Evolutionary conservation across 257 asterid genomes (phyloP), one percentile per base, ranked within the genome.

Genomic region (Pogostemon cablin): DNA sequence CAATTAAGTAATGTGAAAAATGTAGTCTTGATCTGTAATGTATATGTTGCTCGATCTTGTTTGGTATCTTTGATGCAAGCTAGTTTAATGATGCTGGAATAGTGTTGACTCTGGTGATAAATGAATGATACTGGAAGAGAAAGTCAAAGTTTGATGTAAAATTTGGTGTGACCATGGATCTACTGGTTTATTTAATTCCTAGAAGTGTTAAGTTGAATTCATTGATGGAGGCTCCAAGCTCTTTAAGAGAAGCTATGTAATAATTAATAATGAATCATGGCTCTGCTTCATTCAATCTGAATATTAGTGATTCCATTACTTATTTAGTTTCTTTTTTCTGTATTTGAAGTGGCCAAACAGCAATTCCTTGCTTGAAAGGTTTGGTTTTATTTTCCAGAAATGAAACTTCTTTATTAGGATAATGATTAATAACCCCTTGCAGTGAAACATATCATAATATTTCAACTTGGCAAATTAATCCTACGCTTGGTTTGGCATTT

Each of bases 1-100:
- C 3, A 32, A 25, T 25, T 25, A 50, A 0, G 15, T 62, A 53
- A 41, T 50, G 52, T 62, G 57, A 1, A 41, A 42, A 10, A 40
- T 68, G 34, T 40, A 10, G 7, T 17, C 37, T 68, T 40, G 63
- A 54, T 63, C 49, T 69, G 64, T 42, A 10, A 40, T 55, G 41
- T 57, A 53, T 53, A 10, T 49, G 35, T 49, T 41, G 44, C 44
- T 35, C 47, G 44, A 57, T 35, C 47, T 57, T 15, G 48, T 11
- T n/a, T n/a, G 32, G 17, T 2, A n/a, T 69, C 55, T 57, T 41
- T 11, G 44, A 73, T 44, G 60, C 55, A 44, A 55, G 17, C 40
- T 65, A 44, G 78, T 54, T 55, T 47, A 37, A 55, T 12, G 35
- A 34, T 73, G 43, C 4, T 2, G 9, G 20, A 4, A 10, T 38